Evolutionary conservation across 176 grass and related monocot genomes (phyloP), one percentile per base, ranked within the genome.

Genomic region (maize (Zea mays)): DNA sequence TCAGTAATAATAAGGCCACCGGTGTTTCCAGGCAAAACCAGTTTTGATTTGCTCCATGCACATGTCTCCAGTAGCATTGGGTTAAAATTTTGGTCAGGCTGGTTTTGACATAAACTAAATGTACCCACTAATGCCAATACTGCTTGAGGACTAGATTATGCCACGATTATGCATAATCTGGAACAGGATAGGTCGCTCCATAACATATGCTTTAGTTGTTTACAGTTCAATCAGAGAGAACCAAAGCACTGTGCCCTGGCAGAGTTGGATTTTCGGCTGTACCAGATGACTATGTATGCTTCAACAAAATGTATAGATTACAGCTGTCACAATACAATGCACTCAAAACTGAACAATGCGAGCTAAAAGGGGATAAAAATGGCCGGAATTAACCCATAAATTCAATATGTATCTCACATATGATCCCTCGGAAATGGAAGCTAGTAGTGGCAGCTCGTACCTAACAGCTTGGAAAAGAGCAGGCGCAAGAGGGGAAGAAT

Each of bases 391-490:
- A 27, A 2, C 36, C 45, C 68, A 50, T 71, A 4, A 34, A 49
- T 35, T 71, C 67, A 71, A 71, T 50, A 1, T 36, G 58, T 4
- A 69, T 20, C 19, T 47, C 40, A 10, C 14, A 44, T 3, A 47
- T 14, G 19, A 19, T 57, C 20, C 63, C 63, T 14, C 69, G n/a
- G 20, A 62, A 6, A 79, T 11, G 39, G 5, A 48, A 65, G 33
- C 40, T 42, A 81, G 43, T 27, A 45, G 15, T 0, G 7, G 33
- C 35, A 47, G 15, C 39, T 20, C 38, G 48, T 36, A 84, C 86
- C 81, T 58, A 27, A 69, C 20, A 74, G 15, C 54, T n/a, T 11
- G 27, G 49, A 27, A 44, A 78, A 58, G 54, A 83, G 54, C 11
- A 2, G 17, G 36, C 21, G 10, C 10, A 41, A 12, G 37, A 54